phyloP scores from a whole-genome alignment of 2,329 filamentous ascomycete species.

The Apiospora sp. region DNA sequence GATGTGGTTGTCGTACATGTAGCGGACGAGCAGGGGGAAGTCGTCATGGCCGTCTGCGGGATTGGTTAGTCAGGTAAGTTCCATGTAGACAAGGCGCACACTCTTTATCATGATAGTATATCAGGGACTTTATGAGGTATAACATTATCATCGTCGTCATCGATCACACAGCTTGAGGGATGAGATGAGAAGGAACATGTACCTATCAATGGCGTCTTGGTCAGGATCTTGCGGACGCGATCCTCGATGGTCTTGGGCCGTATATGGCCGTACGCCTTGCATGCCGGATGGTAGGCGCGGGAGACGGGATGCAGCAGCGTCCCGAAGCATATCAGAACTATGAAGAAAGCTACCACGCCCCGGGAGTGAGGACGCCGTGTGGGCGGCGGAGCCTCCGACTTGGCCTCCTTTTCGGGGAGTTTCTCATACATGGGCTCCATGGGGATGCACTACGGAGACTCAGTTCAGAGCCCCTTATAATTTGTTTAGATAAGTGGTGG shows the following conservation, averaged over 20 bases:
- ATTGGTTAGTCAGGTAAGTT: constrained; percentile 52
- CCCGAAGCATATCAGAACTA: constrained; percentile 35
- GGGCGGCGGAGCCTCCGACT: not conserved
- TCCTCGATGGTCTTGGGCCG: constrained; percentile 50
- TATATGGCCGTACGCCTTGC: constrained; percentile 36
- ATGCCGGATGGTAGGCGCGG: constrained; percentile 35
- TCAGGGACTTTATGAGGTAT: constrained; percentile 29
- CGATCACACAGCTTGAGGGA: not conserved
- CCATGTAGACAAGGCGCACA: too few species aligned
- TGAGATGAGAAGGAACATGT: constrained; percentile 27
- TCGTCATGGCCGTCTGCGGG: constrained; percentile 86
- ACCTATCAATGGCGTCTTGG: constrained; percentile 59
- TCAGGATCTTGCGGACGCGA: constrained; percentile 55
- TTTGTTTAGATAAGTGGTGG: not conserved
- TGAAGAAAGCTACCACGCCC: constrained; percentile 31
- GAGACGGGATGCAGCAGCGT: constrained; percentile 37
- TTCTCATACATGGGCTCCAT: constrained; percentile 29
- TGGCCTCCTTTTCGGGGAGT: not conserved
- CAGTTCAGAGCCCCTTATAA: not conserved
- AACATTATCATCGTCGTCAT: not conserved
- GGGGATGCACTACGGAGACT: not conserved
- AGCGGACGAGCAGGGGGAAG: constrained; percentile 76
- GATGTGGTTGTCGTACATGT: constrained; percentile 77
- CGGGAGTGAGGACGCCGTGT: constrained; percentile 30
- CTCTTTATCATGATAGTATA: not conserved